Evolutionary conservation across 208 protist genomes (phyloP), one percentile per base, ranked within the genome.

Genomic region (Trypanosoma cruzi): DNA sequence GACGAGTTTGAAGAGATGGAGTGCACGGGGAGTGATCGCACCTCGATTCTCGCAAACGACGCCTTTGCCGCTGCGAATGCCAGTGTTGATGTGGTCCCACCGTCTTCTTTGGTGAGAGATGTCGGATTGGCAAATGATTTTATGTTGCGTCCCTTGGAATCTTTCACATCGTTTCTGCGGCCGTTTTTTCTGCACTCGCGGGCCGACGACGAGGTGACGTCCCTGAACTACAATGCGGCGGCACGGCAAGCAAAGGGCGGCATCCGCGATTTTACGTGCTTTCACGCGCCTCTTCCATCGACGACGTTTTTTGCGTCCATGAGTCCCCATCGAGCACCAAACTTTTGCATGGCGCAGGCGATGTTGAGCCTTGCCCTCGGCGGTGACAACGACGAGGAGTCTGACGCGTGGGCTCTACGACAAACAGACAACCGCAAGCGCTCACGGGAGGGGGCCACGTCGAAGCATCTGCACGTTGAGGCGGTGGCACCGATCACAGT

Each of bases 381-480:
- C 44, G 65, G 16, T 31, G 42, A 22, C 37, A 48, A 32, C 34
- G 56, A 44, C 32, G 40, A 54, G 6, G 77, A 75, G 53, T 65
- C 69, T 24, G 68, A 85, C 34, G 62, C 64, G 3, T 94, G 86
- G 81, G 79, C 86, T 14, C 54, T 66, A 54, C 81, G 85, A 16
- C 42, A 65, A 31, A 81, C 83, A 13, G 88, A 96, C 74, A 93
- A 96, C 75, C 58, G 79, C 13, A 80, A 86, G 71, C 84, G 88
- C 16, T 91, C 85, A 10, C 64, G 75, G 48, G 58, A 79, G 49
- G 83, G 84, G 24, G 70, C 82, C 10, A 96, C 91, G 3, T 88
- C 91, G 26, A 86, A 85, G 49, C 91, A 96, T 62, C 34, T 89
- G 1, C 88, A 96, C 75, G 29, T 93, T 14, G 84, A 91, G 29